A percentile compares a stretch with the other conserved stretches of the same genome.
Conservation (phyloP, 345 rosid species). For the Aegle marmelos region DNA sequence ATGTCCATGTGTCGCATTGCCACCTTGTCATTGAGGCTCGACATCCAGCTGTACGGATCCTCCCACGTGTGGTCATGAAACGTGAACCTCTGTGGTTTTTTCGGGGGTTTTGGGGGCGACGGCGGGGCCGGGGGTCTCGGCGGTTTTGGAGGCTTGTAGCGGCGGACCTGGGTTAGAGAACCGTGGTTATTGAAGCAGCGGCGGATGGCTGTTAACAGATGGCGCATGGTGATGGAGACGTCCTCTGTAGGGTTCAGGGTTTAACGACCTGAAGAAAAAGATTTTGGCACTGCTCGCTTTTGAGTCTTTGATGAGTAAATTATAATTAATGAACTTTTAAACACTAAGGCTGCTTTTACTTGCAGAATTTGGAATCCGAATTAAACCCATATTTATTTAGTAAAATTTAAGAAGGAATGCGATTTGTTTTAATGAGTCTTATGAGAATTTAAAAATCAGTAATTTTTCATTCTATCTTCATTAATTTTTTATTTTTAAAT, state of each 20-base stretch:
- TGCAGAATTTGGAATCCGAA: too few species aligned
- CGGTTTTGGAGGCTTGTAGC: slow-evolving; percentile 42
- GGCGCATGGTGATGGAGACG: slow-evolving; percentile 22
- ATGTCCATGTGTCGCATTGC: slow-evolving; percentile 98
- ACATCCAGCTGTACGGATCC: slow-evolving; percentile 97
- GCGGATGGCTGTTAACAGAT: slow-evolving; percentile 33
- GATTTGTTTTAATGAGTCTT: too few species aligned
- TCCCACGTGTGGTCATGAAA: slow-evolving; percentile 79
- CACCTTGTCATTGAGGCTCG: slow-evolving; percentile 76
- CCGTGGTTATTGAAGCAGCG: slow-evolving; percentile 15
- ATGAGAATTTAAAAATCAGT: too few species aligned
- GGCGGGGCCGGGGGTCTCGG: slow-evolving; percentile 59
- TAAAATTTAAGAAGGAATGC: too few species aligned
- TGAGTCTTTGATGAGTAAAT: too few species aligned
- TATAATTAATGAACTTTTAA: too few species aligned
- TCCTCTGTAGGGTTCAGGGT: slow-evolving; percentile 5
- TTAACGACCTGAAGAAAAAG: neutral
- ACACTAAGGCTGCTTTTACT: too few species aligned
- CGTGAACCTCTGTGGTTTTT: slow-evolving; percentile 69
- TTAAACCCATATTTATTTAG: too few species aligned
- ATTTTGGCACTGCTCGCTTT: neutral
- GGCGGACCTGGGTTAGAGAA: slow-evolving; percentile 29
- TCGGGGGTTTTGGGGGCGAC: slow-evolving; percentile 74
- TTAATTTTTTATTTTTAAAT: too few species aligned
- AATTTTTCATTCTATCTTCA: too few species aligned